A percentile compares a stretch with the other conserved stretches of the same genome.
phyloP scores from a whole-genome alignment of 352 stramenopile genomes.

The Aphanomyces invadans region DNA sequence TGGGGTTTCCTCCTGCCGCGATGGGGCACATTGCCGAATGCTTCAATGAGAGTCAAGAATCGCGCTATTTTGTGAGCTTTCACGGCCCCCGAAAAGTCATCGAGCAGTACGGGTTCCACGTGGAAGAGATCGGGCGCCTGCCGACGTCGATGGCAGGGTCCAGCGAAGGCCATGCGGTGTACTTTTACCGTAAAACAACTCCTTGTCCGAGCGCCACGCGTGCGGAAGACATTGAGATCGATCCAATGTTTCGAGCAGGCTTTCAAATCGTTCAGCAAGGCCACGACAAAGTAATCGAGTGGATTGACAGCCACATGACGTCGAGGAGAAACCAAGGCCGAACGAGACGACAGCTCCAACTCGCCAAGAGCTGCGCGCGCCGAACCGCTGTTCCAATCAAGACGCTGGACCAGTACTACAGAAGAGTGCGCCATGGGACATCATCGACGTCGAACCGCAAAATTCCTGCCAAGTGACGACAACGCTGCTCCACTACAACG shows the following conservation, averaged over 20 bases:
- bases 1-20: slow-evolving; percentile 94
- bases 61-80: slow-evolving; percentile 94
- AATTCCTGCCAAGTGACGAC: no score
- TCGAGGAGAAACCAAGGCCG: slow-evolving; percentile 51
- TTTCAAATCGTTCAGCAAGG: slow-evolving; percentile 73
- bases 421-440: not conserved
- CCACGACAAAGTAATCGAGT: slow-evolving; percentile 62
- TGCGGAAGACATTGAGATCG: slow-evolving; percentile 36
- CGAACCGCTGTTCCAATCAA: not conserved
- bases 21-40: slow-evolving; percentile 90
- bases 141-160: slow-evolving; percentile 93
- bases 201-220: not conserved
- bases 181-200: slow-evolving; percentile 86
- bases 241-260: slow-evolving; percentile 70
- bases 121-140: slow-evolving; percentile 86
- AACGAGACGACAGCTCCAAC: slow-evolving; percentile 46
- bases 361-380: slow-evolving; percentile 1
- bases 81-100: slow-evolving; percentile 88
- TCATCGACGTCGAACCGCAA: no score
- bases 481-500: no score
- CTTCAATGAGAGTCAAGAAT: slow-evolving; percentile 86
- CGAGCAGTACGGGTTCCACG: slow-evolving; percentile 89
- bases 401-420: slow-evolving; percentile 7
- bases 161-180: slow-evolving; percentile 94
- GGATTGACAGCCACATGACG: slow-evolving; percentile 65